These are phyloP conservation scores for Dendrocalamus latiflorus DNA, from an alignment of 202 grass and related monocot species.

Conservation along the genomic window DNA sequence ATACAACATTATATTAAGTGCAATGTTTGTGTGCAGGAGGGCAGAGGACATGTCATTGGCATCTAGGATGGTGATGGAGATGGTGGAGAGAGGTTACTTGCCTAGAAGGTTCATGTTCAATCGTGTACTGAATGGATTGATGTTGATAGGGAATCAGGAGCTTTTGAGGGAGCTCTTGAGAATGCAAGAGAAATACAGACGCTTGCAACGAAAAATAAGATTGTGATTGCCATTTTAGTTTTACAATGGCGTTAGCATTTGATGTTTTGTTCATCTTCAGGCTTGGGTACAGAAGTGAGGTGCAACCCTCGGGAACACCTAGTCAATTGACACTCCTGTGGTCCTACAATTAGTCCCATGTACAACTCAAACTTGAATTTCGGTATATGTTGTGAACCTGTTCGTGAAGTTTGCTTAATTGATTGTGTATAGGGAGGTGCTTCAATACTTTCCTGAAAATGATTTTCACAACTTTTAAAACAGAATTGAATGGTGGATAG, in stretches of 20 bases:
- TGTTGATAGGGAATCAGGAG: slow-evolving; percentile 78
- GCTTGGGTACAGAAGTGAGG: not conserved
- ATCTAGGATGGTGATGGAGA: slow-evolving; percentile 76
- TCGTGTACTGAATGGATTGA: slow-evolving; percentile 76
- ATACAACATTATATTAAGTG: slow-evolving; percentile 85
- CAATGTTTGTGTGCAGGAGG: slow-evolving; percentile 88
- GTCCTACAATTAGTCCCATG: not conserved
- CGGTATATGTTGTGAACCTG: not conserved
- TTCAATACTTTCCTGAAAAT: too few species aligned
- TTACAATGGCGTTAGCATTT: not conserved
- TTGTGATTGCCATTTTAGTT: slow-evolving; percentile 29
- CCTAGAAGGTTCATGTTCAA: slow-evolving; percentile 94
- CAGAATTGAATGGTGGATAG: too few species aligned
- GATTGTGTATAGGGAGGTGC: not conserved
- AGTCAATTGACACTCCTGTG: not conserved
- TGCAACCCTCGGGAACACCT: not conserved
- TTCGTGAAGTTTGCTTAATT: not conserved
- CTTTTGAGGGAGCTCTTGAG: slow-evolving; percentile 66
- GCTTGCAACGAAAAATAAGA: slow-evolving; percentile 53
- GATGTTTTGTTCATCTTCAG: not conserved
- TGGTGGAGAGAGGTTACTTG: slow-evolving; percentile 82
- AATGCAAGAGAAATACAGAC: slow-evolving; percentile 75
- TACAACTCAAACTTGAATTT: not conserved
- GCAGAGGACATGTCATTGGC: slow-evolving; percentile 68
- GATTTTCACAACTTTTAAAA: too few species aligned